Evolutionary conservation across 164 flowering plant genomes (phyloP), one percentile per base, ranked within the genome.

Genomic region (Berberis thunbergii): DNA sequence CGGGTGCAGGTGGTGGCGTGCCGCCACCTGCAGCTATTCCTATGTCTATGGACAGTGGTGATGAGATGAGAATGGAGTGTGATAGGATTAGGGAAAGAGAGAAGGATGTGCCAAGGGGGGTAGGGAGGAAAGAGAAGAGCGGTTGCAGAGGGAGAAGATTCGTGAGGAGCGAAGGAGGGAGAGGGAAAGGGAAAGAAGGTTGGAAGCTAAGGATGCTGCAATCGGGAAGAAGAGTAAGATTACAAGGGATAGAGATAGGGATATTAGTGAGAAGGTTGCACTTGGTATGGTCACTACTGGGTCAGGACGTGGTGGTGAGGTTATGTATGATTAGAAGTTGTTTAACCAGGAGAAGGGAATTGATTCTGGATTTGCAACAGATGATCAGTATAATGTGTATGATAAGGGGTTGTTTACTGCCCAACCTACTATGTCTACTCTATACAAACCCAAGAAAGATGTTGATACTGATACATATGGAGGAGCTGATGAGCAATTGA

Each of bases 231-330:
- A 46, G 49, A 46, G 49, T 46, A 46, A 46, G 49, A 48, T 84
- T 42, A 88, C 96, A 0, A 83, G 98, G 64, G 96, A 91, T 62
- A 79, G 94, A 72, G 96, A 90, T 71, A 87, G 97, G 69, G 98
- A 93, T 67, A 73, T 93, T 59, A 87, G 97, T 80, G 98, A 93
- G 80, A 87, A 88, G 75, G 88, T 94, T 61, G 97, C 97, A 7
- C 91, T 94, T 59, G 95, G 95, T 7, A 87, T 88, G 97, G 98
- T 97, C n/a, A n/a, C n/a, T n/a, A n/a, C n/a, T n/a, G n/a, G n/a
- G n/a, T n/a, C 50, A 76, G 83, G 39, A 66, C 92, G 75, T 40
- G 81, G 85, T 65, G 83, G 87, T 26, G 94, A 92, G 70, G 94
- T 88, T 42, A 86, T 83, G 89, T 89, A 92, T 72, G 98, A 92